Evolutionary conservation across 2,329 filamentous ascomycete species (phyloP).

Genomic region (Fusarium hostae): DNA sequence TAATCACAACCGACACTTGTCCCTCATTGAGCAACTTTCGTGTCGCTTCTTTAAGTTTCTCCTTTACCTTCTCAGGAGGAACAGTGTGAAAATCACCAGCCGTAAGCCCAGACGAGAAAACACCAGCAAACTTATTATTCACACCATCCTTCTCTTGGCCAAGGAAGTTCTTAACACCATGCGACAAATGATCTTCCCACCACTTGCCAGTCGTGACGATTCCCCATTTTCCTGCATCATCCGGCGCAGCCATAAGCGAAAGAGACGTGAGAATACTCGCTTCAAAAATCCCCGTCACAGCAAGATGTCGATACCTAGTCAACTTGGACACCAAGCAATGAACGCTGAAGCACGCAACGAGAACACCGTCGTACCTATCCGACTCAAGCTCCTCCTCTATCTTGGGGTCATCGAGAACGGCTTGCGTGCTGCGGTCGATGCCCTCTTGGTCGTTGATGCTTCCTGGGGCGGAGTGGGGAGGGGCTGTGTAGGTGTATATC

Average conservation of each 20-base stretch:
- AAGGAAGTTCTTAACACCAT: slow-evolving; percentile 73
- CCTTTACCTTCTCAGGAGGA: slow-evolving; percentile 70
- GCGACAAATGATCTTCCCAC: slow-evolving; percentile 79
- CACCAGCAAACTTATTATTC: slow-evolving; percentile 75
- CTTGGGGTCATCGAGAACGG: slow-evolving; percentile 68
- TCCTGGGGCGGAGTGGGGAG: slow-evolving; percentile 66
- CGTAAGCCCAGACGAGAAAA: slow-evolving; percentile 82
- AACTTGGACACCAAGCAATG: slow-evolving; percentile 79
- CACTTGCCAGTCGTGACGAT: slow-evolving; percentile 89
- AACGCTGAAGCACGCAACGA: slow-evolving; percentile 89
- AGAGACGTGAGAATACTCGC: slow-evolving; percentile 76
- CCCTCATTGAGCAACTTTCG: slow-evolving; percentile 68
- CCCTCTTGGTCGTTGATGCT: slow-evolving; percentile 84
- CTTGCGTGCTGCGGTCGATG: slow-evolving; percentile 69
- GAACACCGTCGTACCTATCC: slow-evolving; percentile 74
- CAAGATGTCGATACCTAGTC: slow-evolving; percentile 46
- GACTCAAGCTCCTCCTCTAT: slow-evolving; percentile 50
- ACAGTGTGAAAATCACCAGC: slow-evolving; percentile 83
- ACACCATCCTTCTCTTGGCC: slow-evolving; percentile 56
- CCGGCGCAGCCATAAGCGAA: slow-evolving; percentile 53
- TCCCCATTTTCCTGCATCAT: slow-evolving; percentile 70
- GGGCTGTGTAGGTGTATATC: slow-evolving; percentile 73
- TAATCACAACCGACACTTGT: slow-evolving; percentile 74
- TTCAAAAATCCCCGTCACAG: slow-evolving; percentile 81
- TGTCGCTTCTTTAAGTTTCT: slow-evolving; percentile 76